A percentile compares a stretch with the other conserved stretches of the same genome.
Conservation (phyloP, 306 rosid genomes). For the Rosa persica region DNA sequence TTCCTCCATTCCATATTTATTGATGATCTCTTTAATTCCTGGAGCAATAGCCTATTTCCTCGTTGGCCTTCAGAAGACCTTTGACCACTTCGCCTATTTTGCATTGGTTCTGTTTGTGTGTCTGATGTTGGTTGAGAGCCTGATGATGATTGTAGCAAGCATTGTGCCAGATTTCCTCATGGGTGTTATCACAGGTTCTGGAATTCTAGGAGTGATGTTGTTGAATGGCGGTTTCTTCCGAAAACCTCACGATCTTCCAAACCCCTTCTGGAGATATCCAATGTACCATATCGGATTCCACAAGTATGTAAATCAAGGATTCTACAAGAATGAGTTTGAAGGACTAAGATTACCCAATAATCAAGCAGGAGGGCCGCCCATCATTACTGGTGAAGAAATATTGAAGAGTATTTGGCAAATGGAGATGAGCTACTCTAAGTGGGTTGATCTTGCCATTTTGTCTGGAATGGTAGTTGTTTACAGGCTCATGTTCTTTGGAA, state of each 20-base stretch:
- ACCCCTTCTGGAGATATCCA: slow-evolving; percentile 62
- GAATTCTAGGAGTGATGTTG: slow-evolving; percentile 62
- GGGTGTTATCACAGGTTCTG: slow-evolving; percentile 54
- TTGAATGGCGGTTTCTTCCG: slow-evolving; percentile 61
- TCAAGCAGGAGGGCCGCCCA: slow-evolving; percentile 20
- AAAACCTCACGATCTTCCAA: slow-evolving; percentile 55
- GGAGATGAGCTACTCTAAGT: slow-evolving; percentile 54
- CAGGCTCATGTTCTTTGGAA: slow-evolving; percentile 44
- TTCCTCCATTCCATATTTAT: slow-evolving; percentile 50
- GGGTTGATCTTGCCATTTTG: slow-evolving; percentile 61
- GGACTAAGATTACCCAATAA: slow-evolving; percentile 43
- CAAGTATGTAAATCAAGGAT: slow-evolving; percentile 62
- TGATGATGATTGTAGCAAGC: slow-evolving; percentile 66
- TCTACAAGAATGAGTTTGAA: slow-evolving; percentile 62
- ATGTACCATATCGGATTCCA: slow-evolving; percentile 54
- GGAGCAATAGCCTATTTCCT: slow-evolving; percentile 54
- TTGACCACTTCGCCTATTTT: slow-evolving; percentile 44
- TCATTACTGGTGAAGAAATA: slow-evolving; percentile 44
- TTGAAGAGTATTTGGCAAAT: slow-evolving; percentile 45
- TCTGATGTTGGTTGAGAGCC: slow-evolving; percentile 56
- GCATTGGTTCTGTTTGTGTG: slow-evolving; percentile 36
- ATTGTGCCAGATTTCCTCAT: slow-evolving; percentile 49
- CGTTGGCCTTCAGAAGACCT: slow-evolving; percentile 39
- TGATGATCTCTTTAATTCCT: slow-evolving; percentile 44
- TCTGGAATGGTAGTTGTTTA: slow-evolving; percentile 49